Evolutionary conservation across 2,329 filamentous ascomycete species (phyloP).

Genomic region (Cladosporium sp.): DNA sequence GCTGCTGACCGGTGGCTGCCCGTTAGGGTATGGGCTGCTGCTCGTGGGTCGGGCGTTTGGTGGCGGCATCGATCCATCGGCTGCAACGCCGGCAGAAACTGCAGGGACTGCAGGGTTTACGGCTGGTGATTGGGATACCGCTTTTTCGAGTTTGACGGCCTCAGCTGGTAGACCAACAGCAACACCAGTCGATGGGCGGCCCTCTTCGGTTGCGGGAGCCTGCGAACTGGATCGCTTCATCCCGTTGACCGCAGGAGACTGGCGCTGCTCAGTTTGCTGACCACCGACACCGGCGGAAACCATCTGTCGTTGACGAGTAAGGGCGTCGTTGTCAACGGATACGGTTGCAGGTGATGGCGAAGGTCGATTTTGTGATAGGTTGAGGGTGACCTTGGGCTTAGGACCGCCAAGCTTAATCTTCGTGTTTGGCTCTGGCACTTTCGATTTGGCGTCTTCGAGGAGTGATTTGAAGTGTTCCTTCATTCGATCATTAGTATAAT

Average conservation of each 20-base stretch:
- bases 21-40: conserved; percentile 21
- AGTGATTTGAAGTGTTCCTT: conserved; percentile 64
- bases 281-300: conserved; percentile 43
- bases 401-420: conserved; percentile 65
- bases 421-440: conserved; percentile 63
- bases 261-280: conserved; percentile 23
- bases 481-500: conserved; percentile 10
- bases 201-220: conserved; percentile 24
- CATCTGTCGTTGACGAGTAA: conserved; percentile 47
- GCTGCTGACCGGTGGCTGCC: conserved; percentile 22
- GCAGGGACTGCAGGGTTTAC: conserved; percentile 27
- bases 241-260: conserved; percentile 22
- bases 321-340: conserved; percentile 49
- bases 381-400: conserved; percentile 36
- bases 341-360: conserved; percentile 42
- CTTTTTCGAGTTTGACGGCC: conserved; percentile 37
- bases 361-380: conserved; percentile 30
- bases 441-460: conserved; percentile 64
- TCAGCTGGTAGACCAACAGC: conserved; percentile 13
- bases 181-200: conserved; percentile 28
- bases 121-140: conserved; percentile 37
- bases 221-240: conserved; percentile 28
- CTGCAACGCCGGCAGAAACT: neutral
- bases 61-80: conserved; percentile 29
- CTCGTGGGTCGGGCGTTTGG: conserved; percentile 24